phyloP scores from a whole-genome alignment of 2,329 filamentous ascomycete species.

The Paecilomyces formosus region DNA sequence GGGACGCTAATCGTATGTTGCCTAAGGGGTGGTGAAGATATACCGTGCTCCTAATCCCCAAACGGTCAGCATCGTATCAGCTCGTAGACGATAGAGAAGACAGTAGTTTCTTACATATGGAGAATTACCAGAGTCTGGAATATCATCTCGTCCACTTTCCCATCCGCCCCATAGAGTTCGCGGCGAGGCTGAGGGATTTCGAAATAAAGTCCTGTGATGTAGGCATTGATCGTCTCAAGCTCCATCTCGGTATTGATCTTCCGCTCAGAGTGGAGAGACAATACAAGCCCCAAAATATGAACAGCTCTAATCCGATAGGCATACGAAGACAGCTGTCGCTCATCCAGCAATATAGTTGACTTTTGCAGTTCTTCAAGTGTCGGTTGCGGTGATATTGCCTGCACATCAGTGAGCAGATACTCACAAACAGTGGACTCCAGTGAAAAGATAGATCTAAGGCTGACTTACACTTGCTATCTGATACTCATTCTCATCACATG shows the following conservation, averaged over 20 bases:
- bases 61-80: background rate
- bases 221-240: background rate
- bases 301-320: background rate
- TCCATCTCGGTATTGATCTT: background rate
- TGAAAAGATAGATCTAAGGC: background rate
- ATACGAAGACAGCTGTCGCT: background rate
- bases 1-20: background rate
- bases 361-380: background rate
- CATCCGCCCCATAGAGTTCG: background rate
- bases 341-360: background rate
- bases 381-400: background rate
- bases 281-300: background rate
- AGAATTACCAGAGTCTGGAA: background rate
- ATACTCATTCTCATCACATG: background rate
- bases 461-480: background rate
- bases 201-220: background rate
- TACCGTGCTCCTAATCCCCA: background rate
- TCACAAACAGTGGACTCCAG: background rate
- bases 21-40: background rate
- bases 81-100: background rate
- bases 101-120: background rate
- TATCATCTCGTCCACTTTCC: background rate
- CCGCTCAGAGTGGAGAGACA: background rate
- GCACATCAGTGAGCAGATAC: background rate
- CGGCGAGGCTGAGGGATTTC: background rate